phyloP scores from a whole-genome alignment of 352 stramenopile genomes.

The Phytophthora pisi region DNA sequence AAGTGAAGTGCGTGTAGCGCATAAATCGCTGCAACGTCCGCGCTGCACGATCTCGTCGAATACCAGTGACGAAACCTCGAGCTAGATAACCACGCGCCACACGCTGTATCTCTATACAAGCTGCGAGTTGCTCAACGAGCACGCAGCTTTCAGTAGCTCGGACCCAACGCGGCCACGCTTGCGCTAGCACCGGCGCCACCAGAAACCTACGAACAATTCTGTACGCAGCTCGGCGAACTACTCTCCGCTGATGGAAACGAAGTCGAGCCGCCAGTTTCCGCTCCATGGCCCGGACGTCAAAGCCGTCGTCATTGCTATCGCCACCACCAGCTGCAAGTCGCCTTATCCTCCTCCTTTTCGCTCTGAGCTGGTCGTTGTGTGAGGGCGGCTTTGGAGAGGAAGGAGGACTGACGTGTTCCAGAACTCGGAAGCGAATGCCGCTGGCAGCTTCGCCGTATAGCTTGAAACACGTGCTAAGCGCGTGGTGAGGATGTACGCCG shows the following conservation, averaged over 20 bases:
- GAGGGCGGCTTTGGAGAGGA: constrained; percentile 5
- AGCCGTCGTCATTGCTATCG: constrained; percentile 21
- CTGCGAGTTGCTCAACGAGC: constrained; percentile 36
- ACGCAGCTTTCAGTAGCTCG: constrained; percentile 7
- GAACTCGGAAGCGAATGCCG: constrained; percentile 58
- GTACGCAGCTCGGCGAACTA: constrained; percentile 39
- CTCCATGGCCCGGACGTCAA: constrained; percentile 71
- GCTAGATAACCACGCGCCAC: constrained; percentile 32
- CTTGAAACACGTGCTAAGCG: constrained; percentile 48
- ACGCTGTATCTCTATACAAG: constrained; percentile 50
- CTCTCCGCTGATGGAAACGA: constrained; percentile 36
- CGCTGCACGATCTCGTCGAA: constrained; percentile 37
- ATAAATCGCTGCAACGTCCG: constrained; percentile 41
- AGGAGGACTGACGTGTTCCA: constrained; percentile 51
- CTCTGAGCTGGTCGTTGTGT: constrained; percentile 7
- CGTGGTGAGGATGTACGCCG: constrained; percentile 51
- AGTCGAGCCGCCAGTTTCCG: constrained; percentile 43
- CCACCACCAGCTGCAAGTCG: constrained; percentile 1
- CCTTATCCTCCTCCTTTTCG: constrained; percentile 16
- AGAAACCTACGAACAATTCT: constrained; percentile 47
- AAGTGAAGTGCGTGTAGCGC: constrained; percentile 27
- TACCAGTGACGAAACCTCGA: constrained; percentile 4
- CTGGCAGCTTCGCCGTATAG: constrained; percentile 47
- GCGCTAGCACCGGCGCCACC: constrained; percentile 38
- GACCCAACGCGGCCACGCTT: constrained; percentile 46